Base-by-base conservation (phyloP, 2,329 filamentous ascomycete species). In the Penicillium sumatraense region DNA sequence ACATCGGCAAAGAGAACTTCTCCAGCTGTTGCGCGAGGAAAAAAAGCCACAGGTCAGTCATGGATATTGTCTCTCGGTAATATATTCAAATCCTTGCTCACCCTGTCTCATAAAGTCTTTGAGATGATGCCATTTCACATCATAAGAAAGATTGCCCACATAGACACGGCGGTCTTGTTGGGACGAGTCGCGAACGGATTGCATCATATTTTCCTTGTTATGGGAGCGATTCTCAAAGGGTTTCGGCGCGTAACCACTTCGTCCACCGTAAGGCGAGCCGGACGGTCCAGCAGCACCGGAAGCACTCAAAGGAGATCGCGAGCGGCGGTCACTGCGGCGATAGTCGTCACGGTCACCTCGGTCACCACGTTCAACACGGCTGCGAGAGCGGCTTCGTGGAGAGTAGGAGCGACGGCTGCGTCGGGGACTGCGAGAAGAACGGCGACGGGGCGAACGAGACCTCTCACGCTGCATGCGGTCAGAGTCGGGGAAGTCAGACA, bases 81-180 rank as follows among this genome's bases (percentile, higher is more conserved):
- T 18, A 16, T 20, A 29, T 11, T 11, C 64, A 57, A n/a, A 66
- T 59, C 62, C 64, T 64, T 40, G 65, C 89, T 82, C 83, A 98
- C 95, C 93, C 87, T 96, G 91, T 86, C 95, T 90, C 95, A 99
- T 99, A 76, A 98, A 98, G 82, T 99, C 95, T 83, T 99, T 99
- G 61, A 99, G 86, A 73, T 98, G 95, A 82, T 98, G 93, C 95
- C 95, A 99, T 83, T 99, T 99, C 76, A 99, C 95, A 83, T 99
- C 95, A 82, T 99, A 99, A 47, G 93, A 95, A 68, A 99, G 85
- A 76, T 99, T 99, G 78, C 95, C 95, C 75, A 99, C 95, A 76
- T 99, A 99, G 86, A 99, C 95, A 66, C 95, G 93, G 73, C 95
- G 93, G 83, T 99, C 95, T 80, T 99, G 95, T 76, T 98, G 95